Conservation (phyloP, 2,329 filamentous ascomycete genomes). For the Cladosporium sp. region DNA sequence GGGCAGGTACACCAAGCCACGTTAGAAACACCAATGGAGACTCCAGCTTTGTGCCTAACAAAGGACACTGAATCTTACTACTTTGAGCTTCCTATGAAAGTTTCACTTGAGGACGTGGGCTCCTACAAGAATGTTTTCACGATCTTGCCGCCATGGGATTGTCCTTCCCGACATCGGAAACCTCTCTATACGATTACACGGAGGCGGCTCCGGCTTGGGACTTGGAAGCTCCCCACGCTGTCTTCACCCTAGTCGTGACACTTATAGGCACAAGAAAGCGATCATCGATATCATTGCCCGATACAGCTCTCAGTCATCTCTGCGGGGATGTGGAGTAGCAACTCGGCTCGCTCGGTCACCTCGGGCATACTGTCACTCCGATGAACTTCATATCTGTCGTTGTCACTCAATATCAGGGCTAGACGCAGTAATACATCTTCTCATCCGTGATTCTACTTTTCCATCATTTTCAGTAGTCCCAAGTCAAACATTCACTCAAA, state of each 20-base stretch:
- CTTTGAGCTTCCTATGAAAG: background rate
- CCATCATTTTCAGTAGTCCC: background rate
- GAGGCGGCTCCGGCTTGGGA: background rate
- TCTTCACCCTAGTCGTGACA: background rate
- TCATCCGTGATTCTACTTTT: background rate
- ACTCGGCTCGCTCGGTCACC: background rate
- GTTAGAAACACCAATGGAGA: constrained; percentile 18
- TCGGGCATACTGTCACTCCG: background rate
- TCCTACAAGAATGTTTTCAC: too few species aligned
- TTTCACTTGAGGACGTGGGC: background rate
- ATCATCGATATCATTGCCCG: background rate
- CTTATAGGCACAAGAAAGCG: background rate
- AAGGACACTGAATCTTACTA: background rate
- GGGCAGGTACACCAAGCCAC: constrained; percentile 46
- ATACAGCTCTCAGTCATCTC: background rate
- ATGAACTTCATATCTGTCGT: background rate
- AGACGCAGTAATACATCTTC: background rate
- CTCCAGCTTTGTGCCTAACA: background rate
- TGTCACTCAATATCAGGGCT: background rate
- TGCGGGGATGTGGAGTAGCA: constrained; percentile 1
- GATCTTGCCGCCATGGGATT: background rate
- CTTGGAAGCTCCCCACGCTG: background rate
- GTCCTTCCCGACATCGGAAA: too few species aligned
- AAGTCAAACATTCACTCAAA: background rate
- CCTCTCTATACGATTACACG: background rate